Conservation (phyloP, 441 rosid genomes). For the Macaranga tanarius region DNA sequence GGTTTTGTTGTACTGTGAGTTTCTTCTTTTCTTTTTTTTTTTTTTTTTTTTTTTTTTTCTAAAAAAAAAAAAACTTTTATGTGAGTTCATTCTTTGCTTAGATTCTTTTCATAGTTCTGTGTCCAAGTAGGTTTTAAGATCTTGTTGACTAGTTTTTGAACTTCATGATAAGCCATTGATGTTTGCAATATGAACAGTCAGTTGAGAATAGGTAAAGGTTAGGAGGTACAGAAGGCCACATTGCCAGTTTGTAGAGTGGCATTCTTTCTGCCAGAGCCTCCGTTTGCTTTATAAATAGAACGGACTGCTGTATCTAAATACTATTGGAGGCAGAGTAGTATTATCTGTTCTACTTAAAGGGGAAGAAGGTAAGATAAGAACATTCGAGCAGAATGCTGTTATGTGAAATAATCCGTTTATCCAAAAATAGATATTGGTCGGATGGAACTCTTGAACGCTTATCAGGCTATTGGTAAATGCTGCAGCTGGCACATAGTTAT, state of each 20-base stretch:
- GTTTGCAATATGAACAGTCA: neutral
- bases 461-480: too few species aligned
- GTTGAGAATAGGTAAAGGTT: constrained; percentile 1
- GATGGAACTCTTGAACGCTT: too few species aligned
- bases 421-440: too few species aligned
- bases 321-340: neutral
- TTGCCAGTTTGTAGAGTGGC: too few species aligned
- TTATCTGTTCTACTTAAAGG: neutral
- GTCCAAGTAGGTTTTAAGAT: neutral
- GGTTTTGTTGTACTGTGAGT: neutral
- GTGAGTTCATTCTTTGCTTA: neutral
- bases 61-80: too few species aligned
- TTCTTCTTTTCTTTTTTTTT: neutral
- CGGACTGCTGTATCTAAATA: neutral
- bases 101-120: neutral
- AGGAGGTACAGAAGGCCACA: too few species aligned
- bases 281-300: neutral
- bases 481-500: too few species aligned
- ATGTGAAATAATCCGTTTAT: too few species aligned
- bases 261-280: too few species aligned
- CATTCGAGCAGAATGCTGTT: too few species aligned
- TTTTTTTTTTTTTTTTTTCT: too few species aligned
- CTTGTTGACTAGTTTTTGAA: neutral
- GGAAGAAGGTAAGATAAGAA: too few species aligned
- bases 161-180: neutral